Evolutionary conservation across 1,284 basidiomycete genomes (phyloP).

Genomic region (Schizopora paradoxa): DNA sequence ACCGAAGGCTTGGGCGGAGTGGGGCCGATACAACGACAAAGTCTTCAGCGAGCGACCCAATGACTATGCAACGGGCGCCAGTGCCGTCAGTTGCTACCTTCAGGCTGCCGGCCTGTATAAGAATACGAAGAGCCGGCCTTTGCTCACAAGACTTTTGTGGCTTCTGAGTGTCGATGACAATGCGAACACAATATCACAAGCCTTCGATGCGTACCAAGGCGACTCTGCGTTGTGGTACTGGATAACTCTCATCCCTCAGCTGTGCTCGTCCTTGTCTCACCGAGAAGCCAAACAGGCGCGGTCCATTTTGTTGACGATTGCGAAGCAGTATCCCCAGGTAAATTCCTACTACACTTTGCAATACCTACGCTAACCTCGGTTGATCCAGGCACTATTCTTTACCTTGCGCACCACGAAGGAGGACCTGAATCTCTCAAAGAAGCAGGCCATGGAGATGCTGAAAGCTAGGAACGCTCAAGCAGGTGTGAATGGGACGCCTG

Average conservation of each 20-base stretch:
- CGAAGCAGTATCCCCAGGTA: constrained; percentile 92
- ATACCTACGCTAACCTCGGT: too few relatives aligned
- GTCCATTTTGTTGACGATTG: constrained; percentile 85
- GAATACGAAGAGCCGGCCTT: constrained; percentile 87
- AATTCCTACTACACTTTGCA: constrained; percentile 24
- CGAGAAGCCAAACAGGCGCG: constrained; percentile 92
- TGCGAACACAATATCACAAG: constrained; percentile 71
- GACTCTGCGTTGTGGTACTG: constrained; percentile 98
- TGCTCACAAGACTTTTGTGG: constrained; percentile 93
- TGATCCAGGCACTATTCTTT: constrained; percentile 88
- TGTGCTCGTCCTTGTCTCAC: constrained; percentile 87
- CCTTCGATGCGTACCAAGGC: constrained; percentile 96
- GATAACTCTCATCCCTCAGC: constrained; percentile 96
- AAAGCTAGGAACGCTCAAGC: constrained; percentile 5
- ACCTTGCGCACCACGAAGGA: constrained; percentile 89
- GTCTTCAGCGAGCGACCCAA: constrained; percentile 82
- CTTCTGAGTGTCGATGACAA: constrained; percentile 91
- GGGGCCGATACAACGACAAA: constrained; percentile 93
- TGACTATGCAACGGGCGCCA: constrained; percentile 76
- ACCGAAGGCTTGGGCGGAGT: constrained; percentile 98
- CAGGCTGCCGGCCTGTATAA: constrained; percentile 97
- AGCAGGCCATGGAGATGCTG: constrained; percentile 32
- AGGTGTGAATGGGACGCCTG: constrained; percentile 11
- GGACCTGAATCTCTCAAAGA: constrained; percentile 65
- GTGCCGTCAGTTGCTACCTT: constrained; percentile 95